A percentile compares a stretch with the other conserved stretches of the same genome.
Evolutionary conservation across 148 eudicot genomes (phyloP).

Genomic region (Talinum fruticosum): DNA sequence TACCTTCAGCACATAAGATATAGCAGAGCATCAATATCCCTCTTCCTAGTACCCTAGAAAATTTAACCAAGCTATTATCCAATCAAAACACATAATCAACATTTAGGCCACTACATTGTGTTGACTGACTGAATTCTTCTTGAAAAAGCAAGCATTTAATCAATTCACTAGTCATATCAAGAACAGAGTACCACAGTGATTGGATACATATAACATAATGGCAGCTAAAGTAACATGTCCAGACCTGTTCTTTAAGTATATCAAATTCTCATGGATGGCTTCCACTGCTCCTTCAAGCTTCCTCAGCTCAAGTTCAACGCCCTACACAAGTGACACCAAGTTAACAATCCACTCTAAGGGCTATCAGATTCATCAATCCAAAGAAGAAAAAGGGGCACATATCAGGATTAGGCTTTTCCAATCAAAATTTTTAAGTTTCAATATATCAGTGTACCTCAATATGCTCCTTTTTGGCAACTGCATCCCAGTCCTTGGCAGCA

Average conservation of each 20-base stretch:
- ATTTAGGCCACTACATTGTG: background rate
- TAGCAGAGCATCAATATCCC: background rate
- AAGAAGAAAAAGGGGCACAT: background rate
- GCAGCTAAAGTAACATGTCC: background rate
- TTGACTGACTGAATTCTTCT: background rate
- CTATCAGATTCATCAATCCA: background rate
- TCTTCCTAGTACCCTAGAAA: background rate
- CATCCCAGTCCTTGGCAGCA: conserved; percentile 77
- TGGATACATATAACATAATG: background rate
- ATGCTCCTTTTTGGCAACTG: conserved; percentile 75
- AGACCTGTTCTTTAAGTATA: conserved; percentile 49
- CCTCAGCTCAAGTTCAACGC: conserved; percentile 68
- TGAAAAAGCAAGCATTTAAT: background rate
- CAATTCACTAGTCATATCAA: background rate
- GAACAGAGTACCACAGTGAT: background rate
- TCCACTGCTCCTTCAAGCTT: conserved; percentile 72
- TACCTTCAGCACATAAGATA: background rate
- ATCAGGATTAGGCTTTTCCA: background rate
- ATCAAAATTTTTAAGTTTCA: background rate
- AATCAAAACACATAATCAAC: background rate
- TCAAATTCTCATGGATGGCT: conserved; percentile 57
- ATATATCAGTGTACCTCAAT: conserved; percentile 39
- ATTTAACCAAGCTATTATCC: background rate
- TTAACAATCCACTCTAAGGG: background rate
- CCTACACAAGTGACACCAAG: conserved; percentile 32